phyloP scores from a whole-genome alignment of 257 asterid genomes.

The Nemophila menziesii region DNA sequence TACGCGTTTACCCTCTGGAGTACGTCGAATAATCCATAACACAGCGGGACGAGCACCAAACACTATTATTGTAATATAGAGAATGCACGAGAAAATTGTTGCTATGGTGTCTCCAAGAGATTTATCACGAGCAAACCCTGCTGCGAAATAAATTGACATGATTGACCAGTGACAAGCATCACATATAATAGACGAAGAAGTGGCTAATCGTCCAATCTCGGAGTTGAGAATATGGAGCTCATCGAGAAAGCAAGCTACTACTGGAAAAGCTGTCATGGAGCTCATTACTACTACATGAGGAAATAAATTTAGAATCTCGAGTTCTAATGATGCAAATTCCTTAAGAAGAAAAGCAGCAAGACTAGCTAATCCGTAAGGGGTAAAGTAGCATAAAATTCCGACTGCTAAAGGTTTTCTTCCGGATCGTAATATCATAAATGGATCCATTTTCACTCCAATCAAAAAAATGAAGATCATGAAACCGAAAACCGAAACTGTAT shows the following conservation, averaged over 20 bases:
- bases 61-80: constrained; percentile 22
- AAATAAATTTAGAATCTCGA: constrained; percentile 24
- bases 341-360: constrained; percentile 32
- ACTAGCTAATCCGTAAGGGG: constrained; percentile 39
- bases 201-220: constrained; percentile 53
- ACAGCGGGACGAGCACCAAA: constrained; percentile 49
- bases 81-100: constrained; percentile 14
- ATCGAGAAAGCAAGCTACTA: constrained; percentile 46
- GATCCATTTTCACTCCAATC: constrained; percentile 51
- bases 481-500: constrained; percentile 49
- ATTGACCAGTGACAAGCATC: constrained; percentile 45
- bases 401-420: constrained; percentile 45
- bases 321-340: constrained; percentile 28
- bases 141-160: constrained; percentile 21
- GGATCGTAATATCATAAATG: constrained; percentile 35
- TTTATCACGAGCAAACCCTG: constrained; percentile 18
- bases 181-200: constrained; percentile 50
- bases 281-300: constrained; percentile 26
- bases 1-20: constrained; percentile 45
- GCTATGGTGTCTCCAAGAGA: constrained; percentile 24
- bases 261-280: constrained; percentile 68
- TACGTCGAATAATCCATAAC: constrained; percentile 39
- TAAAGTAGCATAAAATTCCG: constrained; percentile 41
- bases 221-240: constrained; percentile 61
- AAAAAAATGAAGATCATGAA: constrained; percentile 45